Percentiles rank a stretch among this genome's conserved stretches.
phyloP scores from a whole-genome alignment of 805 yeast genomes.

The Naumovozyma baii region DNA sequence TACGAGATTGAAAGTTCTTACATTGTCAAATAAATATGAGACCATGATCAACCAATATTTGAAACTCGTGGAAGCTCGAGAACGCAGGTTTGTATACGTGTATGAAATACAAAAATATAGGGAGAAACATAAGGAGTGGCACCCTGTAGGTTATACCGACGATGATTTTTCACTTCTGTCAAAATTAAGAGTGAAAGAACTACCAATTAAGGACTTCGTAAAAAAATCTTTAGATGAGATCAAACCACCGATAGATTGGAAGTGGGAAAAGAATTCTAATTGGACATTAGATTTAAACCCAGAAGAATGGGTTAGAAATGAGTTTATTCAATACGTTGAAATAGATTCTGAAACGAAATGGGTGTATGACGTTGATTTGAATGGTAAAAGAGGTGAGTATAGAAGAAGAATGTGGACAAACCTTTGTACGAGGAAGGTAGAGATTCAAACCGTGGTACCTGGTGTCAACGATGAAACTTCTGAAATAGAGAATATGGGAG shows the following conservation, averaged over 20 bases:
- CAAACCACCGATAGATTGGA: constrained; percentile 53
- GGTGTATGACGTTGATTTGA: constrained; percentile 57
- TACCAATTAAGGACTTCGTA: constrained; percentile 12
- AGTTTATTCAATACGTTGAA: constrained; percentile 44
- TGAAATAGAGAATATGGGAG: constrained; percentile 1
- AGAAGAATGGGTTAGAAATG: constrained; percentile 48
- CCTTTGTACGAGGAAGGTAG: constrained; percentile 23
- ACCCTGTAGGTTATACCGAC: constrained; percentile 45
- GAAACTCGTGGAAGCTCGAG: constrained; percentile 33
- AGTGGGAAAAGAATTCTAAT: constrained; percentile 35
- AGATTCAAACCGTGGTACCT: constrained; percentile 2
- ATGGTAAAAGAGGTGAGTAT: constrained; percentile 29
- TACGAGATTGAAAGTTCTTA: constrained; percentile 43
- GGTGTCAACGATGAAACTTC: background rate
- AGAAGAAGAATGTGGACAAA: constrained; percentile 66
- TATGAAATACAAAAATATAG: constrained; percentile 56
- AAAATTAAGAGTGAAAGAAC: constrained; percentile 29
- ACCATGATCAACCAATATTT: constrained; percentile 32
- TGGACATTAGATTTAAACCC: constrained; percentile 68
- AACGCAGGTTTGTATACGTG: constrained; percentile 47
- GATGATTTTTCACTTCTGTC: constrained; percentile 47
- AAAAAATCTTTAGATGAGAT: constrained; percentile 29
- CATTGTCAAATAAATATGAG: constrained; percentile 43
- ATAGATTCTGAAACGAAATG: constrained; percentile 73
- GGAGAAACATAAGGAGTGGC: constrained; percentile 48